Conservation (phyloP, 2,329 filamentous ascomycete species). For the Xylariaceae sp. region DNA sequence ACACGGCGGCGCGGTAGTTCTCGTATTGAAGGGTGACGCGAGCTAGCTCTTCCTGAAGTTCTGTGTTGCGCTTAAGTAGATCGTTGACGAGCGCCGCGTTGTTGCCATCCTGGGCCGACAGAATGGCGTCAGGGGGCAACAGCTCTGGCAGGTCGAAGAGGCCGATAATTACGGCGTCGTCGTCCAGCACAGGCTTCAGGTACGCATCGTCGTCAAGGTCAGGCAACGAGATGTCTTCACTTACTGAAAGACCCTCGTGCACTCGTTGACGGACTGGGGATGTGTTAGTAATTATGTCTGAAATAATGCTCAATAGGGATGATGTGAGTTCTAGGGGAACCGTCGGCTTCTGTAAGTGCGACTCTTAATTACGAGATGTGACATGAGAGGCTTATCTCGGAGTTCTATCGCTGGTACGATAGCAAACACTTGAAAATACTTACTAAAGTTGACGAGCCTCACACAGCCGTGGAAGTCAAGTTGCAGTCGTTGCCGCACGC, state of each 20-base stretch:
- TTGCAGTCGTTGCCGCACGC: constrained; percentile 59
- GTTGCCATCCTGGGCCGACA: constrained; percentile 32
- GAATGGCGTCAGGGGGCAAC: constrained; percentile 32
- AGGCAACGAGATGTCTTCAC: constrained; percentile 63
- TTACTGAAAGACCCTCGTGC: constrained; percentile 52
- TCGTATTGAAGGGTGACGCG: constrained; percentile 66
- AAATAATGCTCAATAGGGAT: not conserved
- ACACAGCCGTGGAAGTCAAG: constrained; percentile 77
- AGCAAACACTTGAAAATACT: constrained; percentile 17
- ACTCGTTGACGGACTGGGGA: constrained; percentile 54
- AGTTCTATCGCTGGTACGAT: not conserved
- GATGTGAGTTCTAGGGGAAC: not conserved
- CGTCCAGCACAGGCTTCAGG: constrained; percentile 82
- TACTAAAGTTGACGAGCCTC: constrained; percentile 75
- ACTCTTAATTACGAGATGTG: not conserved
- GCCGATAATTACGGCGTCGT: constrained; percentile 87
- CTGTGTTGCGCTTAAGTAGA: constrained; percentile 55
- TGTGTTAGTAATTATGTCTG: constrained; percentile 12
- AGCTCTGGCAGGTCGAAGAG: constrained; percentile 76
- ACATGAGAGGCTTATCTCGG: not conserved
- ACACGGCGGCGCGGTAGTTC: constrained; percentile 68
- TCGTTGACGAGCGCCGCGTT: constrained; percentile 45
- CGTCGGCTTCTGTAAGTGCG: not conserved
- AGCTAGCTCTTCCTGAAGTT: constrained; percentile 67
- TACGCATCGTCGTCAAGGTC: constrained; percentile 79